Evolutionary conservation across 2,329 filamentous ascomycete species (phyloP).

Genomic region (Aspergillus clavatus): DNA sequence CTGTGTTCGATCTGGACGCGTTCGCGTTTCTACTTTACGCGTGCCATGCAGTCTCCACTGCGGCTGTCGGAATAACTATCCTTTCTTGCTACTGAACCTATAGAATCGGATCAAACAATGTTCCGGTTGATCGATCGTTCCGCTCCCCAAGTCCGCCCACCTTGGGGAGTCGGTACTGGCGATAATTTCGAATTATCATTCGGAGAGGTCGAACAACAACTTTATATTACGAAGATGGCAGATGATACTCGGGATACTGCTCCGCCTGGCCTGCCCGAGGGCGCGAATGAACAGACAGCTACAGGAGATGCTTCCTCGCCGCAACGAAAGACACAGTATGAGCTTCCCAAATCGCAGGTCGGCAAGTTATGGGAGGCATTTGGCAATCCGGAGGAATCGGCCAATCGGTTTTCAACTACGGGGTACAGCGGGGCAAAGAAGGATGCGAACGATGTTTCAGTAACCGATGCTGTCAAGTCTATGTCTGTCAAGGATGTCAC

Average conservation of each 20-base stretch:
- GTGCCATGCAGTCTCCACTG: conserved; percentile 19
- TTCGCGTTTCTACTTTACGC: conserved; percentile 33
- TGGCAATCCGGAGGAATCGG: conserved; percentile 45
- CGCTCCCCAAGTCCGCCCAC: neutral
- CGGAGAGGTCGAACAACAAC: conserved; percentile 1
- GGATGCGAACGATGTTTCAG: conserved; percentile 37
- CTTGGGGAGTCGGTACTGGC: neutral
- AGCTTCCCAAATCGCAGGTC: conserved; percentile 42
- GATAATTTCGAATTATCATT: conserved; percentile 9
- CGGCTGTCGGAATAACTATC: conserved; percentile 23
- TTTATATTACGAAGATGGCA: conserved; percentile 30
- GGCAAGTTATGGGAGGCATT: conserved; percentile 47
- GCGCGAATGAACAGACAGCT: conserved; percentile 15
- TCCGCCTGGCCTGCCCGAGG: conserved; percentile 7
- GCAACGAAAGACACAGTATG: conserved; percentile 36
- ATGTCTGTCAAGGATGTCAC: conserved; percentile 50
- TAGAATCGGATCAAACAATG: neutral
- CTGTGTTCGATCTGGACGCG: conserved; percentile 25
- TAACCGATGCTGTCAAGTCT: conserved; percentile 39
- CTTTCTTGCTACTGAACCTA: neutral
- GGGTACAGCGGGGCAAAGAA: conserved; percentile 59
- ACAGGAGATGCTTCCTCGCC: conserved; percentile 15
- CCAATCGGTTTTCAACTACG: conserved; percentile 53
- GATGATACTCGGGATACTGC: conserved; percentile 34
- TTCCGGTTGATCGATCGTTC: neutral